These are phyloP conservation scores for Tuber microsphaerosporum DNA, from an alignment of 495 filamentous ascomycete genomes.

Conservation along the genomic window DNA sequence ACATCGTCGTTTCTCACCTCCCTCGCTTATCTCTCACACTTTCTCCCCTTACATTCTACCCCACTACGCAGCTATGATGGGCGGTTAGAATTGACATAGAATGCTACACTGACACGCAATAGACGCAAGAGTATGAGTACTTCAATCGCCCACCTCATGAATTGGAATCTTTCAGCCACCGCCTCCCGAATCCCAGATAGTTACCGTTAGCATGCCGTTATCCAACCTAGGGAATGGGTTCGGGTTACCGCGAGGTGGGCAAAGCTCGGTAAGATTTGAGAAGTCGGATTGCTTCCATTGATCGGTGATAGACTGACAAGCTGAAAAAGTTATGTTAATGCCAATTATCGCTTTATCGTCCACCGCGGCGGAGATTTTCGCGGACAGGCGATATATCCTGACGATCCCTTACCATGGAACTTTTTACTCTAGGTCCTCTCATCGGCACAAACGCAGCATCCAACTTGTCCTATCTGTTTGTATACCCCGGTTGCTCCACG, in stretches of 20 bases:
- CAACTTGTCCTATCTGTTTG: constrained; percentile 88
- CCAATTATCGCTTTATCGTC: constrained; percentile 96
- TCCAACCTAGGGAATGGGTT: constrained; percentile 77
- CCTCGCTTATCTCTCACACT: constrained; percentile 3
- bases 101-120: constrained; percentile 52
- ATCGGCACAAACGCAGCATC: constrained; percentile 76
- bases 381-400: constrained; percentile 73
- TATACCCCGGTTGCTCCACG: constrained; percentile 79
- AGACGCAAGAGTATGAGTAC: constrained; percentile 71
- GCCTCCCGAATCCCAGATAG: constrained; percentile 51
- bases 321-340: constrained; percentile 70
- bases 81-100: background rate
- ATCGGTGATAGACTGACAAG: constrained; percentile 15
- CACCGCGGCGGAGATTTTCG: constrained; percentile 71
- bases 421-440: constrained; percentile 85
- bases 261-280: constrained; percentile 61
- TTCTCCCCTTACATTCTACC: constrained; percentile 23
- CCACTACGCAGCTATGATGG: background rate
- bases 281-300: constrained; percentile 3
- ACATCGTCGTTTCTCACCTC: background rate
- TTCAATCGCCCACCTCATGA: constrained; percentile 94
- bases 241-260: constrained; percentile 82
- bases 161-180: constrained; percentile 74
- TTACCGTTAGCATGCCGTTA: constrained; percentile 55
- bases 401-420: constrained; percentile 85